These are phyloP conservation scores for Epithele typhae DNA, from an alignment of 768 basidiomycete genomes.

Conservation along the genomic window DNA sequence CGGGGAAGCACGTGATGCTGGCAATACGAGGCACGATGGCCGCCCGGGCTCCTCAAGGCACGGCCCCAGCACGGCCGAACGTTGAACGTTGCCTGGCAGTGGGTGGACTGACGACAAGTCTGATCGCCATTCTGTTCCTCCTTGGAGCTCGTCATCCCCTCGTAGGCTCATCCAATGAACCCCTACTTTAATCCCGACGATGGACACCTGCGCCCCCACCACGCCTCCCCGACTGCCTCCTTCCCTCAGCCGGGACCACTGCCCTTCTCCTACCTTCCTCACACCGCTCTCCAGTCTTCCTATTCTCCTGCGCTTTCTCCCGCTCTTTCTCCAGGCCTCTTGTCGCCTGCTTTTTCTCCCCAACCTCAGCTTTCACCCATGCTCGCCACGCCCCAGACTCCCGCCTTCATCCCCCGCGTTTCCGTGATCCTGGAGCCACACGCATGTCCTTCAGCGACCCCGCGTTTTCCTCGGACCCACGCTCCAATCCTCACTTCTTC, in stretches of 20 bases:
- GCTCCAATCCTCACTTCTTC: conserved; percentile 25
- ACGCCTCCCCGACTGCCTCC: conserved; percentile 1
- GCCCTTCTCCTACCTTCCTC: conserved; percentile 3
- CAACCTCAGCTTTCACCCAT: conserved; percentile 1
- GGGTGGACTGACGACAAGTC: not conserved
- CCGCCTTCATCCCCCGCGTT: conserved; percentile 10
- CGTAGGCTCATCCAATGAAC: conserved; percentile 5
- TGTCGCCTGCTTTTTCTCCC: conserved; percentile 6
- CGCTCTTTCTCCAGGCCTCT: not conserved
- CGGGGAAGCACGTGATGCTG: conserved; percentile 11
- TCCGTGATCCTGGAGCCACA: too few species aligned
- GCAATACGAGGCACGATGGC: too few species aligned
- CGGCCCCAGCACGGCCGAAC: not conserved
- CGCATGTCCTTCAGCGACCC: conserved; percentile 30
- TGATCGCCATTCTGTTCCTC: not conserved
- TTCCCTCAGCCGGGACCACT: not conserved
- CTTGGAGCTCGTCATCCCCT: not conserved
- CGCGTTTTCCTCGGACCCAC: conserved; percentile 32
- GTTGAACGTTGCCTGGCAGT: too few species aligned
- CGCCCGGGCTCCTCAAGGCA: too few species aligned
- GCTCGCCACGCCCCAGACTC: conserved; percentile 3
- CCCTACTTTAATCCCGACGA: conserved; percentile 8
- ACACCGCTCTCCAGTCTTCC: not conserved
- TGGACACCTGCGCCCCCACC: conserved; percentile 1
- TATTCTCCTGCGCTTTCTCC: not conserved